These are phyloP conservation scores for Talaromyces stipitatus DNA, from an alignment of 495 filamentous ascomycete species.

Conservation along the genomic window DNA sequence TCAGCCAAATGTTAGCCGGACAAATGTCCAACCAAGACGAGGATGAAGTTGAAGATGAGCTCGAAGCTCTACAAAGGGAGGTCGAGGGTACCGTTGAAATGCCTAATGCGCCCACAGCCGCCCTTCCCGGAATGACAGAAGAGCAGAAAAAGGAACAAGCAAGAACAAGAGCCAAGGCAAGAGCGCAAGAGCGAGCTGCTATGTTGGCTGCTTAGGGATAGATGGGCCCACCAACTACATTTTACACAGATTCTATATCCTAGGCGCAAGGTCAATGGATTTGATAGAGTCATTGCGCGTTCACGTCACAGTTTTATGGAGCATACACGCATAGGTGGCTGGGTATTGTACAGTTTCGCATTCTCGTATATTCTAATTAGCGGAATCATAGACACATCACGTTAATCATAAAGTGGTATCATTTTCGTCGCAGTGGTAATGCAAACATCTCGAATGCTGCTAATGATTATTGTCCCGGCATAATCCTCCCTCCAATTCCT, in stretches of 20 bases:
- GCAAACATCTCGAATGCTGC: background rate
- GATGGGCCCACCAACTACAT: background rate
- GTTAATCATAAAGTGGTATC: background rate
- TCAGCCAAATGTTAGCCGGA: slow-evolving; percentile 83
- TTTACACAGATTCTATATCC: background rate
- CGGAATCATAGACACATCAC: background rate
- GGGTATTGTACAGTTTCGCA: background rate
- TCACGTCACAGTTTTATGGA: background rate
- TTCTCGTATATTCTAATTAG: background rate
- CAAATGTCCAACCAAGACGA: slow-evolving; percentile 87
- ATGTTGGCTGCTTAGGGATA: slow-evolving; percentile 20
- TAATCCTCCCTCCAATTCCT: slow-evolving; percentile 29
- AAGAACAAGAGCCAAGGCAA: slow-evolving; percentile 36
- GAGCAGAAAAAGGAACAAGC: slow-evolving; percentile 20
- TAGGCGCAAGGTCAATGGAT: background rate
- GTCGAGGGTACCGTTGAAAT: slow-evolving; percentile 40
- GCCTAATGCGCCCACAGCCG: slow-evolving; percentile 51
- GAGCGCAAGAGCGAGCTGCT: slow-evolving; percentile 24
- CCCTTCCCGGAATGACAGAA: slow-evolving; percentile 17
- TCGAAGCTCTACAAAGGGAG: slow-evolving; percentile 71
- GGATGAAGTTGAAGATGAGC: slow-evolving; percentile 94
- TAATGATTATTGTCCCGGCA: slow-evolving; percentile 27
- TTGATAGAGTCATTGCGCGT: background rate
- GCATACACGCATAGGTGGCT: background rate
- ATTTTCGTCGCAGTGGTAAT: background rate